Base-by-base conservation (phyloP, 169 alveolate genomes). In the Plasmodium adleri region DNA sequence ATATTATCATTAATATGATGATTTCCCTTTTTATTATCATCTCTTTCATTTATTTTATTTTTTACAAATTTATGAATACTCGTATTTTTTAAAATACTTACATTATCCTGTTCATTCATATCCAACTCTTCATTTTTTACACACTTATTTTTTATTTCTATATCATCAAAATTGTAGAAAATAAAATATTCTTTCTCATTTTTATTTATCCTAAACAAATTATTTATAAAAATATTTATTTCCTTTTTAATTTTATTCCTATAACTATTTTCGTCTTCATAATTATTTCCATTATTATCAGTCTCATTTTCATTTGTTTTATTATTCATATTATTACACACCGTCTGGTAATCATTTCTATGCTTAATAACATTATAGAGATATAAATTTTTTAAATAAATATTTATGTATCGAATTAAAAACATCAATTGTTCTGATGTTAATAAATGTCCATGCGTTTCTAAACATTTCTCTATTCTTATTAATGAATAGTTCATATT, bases 151-250 rank as follows among this genome's bases (percentile, higher is more conserved):
- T 56, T 68, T 68, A 83, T 56, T 59, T 68, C 78, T 20, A 83
- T 70, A 54, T 83, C 91, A 9, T 83, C 91, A 43, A 83, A 83
- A 72, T 28, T 67, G 43, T 32, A 32, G 71, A 83, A 83, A 47
- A 71, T 54, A 52, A 68, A 56, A 63, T 83, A 72, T 24, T 83
- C 86, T 63, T 83, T 83, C 20, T 83, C 91, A 43, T 83, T 83
- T 83, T 83, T 83, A 43, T 83, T 83, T 70, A 83, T 83, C 15
- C 86, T 12, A 70, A 83, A 72, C 24, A 83, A 50, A 43, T 83
- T 83, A 20, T 63, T 73, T 1, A 83, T 28, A 52, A 83, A 83
- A 47, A 70, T 71, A 20, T 58, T 56, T 8, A 83, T 68, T 58
- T 83, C 91, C 12, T 58, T 66, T 43, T 45, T 24, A 8, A 26